These are phyloP conservation scores for Yamadazyma songkhlaensis DNA, from an alignment of 1,139 yeast genomes.

Conservation along the genomic window DNA sequence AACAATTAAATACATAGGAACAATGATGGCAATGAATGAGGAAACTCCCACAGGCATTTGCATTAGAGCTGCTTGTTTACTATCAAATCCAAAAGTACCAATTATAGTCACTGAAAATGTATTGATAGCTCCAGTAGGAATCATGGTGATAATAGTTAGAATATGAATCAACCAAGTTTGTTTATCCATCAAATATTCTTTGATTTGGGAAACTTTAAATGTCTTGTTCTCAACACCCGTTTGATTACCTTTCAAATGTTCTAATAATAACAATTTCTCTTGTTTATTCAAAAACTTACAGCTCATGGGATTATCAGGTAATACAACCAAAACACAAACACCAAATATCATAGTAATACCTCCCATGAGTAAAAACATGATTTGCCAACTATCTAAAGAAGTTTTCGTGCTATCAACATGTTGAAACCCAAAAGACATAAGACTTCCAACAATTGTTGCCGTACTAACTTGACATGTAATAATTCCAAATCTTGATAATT, in stretches of 20 bases:
- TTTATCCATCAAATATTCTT: slow-evolving; percentile 30
- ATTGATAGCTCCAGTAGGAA: slow-evolving; percentile 40
- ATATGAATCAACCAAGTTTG: slow-evolving; percentile 38
- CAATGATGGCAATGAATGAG: slow-evolving; percentile 30
- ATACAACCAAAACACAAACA: slow-evolving; percentile 20
- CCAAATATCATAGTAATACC: slow-evolving; percentile 33
- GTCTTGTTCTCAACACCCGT: slow-evolving; percentile 19
- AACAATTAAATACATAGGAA: slow-evolving; percentile 29
- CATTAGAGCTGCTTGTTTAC: slow-evolving; percentile 33
- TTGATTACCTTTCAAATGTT: slow-evolving; percentile 28
- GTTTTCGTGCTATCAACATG: slow-evolving; percentile 24
- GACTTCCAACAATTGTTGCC: slow-evolving; percentile 40
- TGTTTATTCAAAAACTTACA: slow-evolving; percentile 26
- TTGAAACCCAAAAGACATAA: slow-evolving; percentile 41
- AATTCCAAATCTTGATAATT: slow-evolving; percentile 32
- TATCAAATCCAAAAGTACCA: slow-evolving; percentile 33
- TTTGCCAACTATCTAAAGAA: slow-evolving; percentile 34
- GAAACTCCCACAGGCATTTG: slow-evolving; percentile 41
- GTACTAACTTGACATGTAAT: slow-evolving; percentile 41
- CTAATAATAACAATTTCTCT: slow-evolving; percentile 28
- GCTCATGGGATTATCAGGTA: slow-evolving; percentile 33
- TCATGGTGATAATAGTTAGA: slow-evolving; percentile 33
- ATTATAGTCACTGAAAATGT: slow-evolving; percentile 41
- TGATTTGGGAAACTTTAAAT: slow-evolving; percentile 21
- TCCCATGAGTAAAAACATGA: slow-evolving; percentile 38